Conservation (phyloP, 805 yeast genomes). For the Wickerhamomyces alni region DNA sequence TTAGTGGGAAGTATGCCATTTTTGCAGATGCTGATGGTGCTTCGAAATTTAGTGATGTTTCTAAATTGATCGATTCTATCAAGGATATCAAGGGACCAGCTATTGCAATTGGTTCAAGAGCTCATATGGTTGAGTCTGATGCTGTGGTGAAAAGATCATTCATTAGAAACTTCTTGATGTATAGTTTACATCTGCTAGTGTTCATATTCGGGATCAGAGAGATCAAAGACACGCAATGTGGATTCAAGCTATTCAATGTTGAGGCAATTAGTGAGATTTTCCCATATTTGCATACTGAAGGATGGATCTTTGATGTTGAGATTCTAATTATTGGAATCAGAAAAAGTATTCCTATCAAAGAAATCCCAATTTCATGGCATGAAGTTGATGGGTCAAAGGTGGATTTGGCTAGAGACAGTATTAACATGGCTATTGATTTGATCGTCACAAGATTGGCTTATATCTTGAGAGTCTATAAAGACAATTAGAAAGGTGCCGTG, state of each 20-base stretch:
- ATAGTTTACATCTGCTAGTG: conserved; percentile 81
- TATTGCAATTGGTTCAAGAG: conserved; percentile 86
- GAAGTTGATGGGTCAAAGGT: conserved; percentile 95
- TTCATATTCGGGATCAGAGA: conserved; percentile 83
- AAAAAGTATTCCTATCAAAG: conserved; percentile 60
- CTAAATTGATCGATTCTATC: conserved; percentile 41
- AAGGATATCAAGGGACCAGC: conserved; percentile 35
- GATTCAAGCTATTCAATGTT: conserved; percentile 85
- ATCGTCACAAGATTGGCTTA: conserved; percentile 89
- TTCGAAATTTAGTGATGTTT: conserved; percentile 67
- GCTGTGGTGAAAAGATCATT: conserved; percentile 94
- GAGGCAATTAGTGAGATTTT: conserved; percentile 60
- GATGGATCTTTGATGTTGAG: conserved; percentile 98
- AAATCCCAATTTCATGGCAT: conserved; percentile 91
- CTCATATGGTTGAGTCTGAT: conserved; percentile 93
- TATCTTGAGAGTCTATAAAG: conserved; percentile 70
- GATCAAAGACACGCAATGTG: conserved; percentile 94
- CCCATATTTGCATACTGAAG: conserved; percentile 91
- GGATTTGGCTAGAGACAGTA: conserved; percentile 84
- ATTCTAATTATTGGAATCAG: conserved; percentile 73
- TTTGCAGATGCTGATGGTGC: conserved; percentile 99
- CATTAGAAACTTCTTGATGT: conserved; percentile 86
- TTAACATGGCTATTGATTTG: conserved; percentile 90
- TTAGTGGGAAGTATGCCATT: conserved; percentile 65
- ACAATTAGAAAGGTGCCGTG: conserved; percentile 10